These are phyloP conservation scores for Periconia macrospinosa DNA, from an alignment of 2,329 filamentous ascomycete genomes.

Conservation along the genomic window DNA sequence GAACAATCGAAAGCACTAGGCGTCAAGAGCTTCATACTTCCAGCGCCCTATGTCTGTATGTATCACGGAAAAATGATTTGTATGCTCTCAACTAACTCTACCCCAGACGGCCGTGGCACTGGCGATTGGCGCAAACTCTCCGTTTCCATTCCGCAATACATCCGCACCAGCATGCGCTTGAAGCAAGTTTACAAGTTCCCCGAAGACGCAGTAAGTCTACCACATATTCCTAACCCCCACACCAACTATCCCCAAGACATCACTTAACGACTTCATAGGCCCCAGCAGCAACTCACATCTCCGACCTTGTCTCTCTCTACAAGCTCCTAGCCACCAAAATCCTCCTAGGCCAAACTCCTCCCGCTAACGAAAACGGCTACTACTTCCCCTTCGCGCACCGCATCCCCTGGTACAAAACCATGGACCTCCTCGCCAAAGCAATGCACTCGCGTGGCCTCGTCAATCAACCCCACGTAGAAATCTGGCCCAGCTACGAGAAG, in stretches of 20 bases:
- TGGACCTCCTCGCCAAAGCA: slow-evolving; percentile 5
- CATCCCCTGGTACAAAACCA: slow-evolving; percentile 1
- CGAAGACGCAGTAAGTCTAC: slow-evolving; percentile 26
- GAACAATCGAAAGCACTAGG: slow-evolving; percentile 11
- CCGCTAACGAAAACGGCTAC: slow-evolving; percentile 9
- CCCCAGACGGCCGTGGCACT: slow-evolving; percentile 12
- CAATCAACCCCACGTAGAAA: not conserved
- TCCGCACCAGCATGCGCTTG: slow-evolving; percentile 29
- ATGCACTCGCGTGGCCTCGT: slow-evolving; percentile 12
- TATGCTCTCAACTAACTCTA: not conserved
- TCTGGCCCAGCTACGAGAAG: slow-evolving; percentile 11
- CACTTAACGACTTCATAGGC: slow-evolving; percentile 1
- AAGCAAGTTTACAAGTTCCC: slow-evolving; percentile 40
- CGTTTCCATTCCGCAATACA: slow-evolving; percentile 7
- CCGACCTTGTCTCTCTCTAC: slow-evolving; percentile 10
- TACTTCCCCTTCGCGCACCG: slow-evolving; percentile 8
- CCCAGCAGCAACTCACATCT: slow-evolving; percentile 9
- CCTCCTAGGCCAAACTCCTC: slow-evolving; percentile 1
- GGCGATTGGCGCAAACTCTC: slow-evolving; percentile 15
- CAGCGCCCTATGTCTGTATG: slow-evolving; percentile 12
- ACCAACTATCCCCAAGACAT: not conserved
- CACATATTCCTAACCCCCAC: not conserved
- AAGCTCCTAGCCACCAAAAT: slow-evolving; percentile 5
- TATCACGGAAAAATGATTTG: not conserved
- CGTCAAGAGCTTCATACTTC: slow-evolving; percentile 13